Evolutionary conservation across 169 alveolate species (phyloP), one percentile per base, ranked within the genome.

Genomic region (Cryptosporidium parvum): DNA sequence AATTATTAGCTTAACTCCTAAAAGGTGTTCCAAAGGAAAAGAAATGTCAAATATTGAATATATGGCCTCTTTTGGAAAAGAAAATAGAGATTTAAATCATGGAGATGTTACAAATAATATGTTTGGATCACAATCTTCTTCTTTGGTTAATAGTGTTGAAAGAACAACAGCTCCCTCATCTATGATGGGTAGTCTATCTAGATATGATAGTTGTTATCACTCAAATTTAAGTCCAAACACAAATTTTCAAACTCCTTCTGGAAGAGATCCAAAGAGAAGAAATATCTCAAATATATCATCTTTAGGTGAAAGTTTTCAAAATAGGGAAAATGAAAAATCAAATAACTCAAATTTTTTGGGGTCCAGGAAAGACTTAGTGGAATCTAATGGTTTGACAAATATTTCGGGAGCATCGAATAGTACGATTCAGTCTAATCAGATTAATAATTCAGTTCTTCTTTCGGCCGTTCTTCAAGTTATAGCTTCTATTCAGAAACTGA

Each of bases 141-240:
- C 53, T 33, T 29, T 48, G 65, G 59, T 29, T 7, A 80, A 80
- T 48, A 80, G 89, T n/a, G 26, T 62, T n/a, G 75, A 80, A 16
- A 80, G 89, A 65, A 80, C 80, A 1, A 80, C 89, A 35, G 89
- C 89, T 18, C 89, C 89, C 12, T 62, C 89, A 2, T 80, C 89
- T 1, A 37, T 48, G 44, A 18, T 80, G 45, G 52, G 67, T 10
- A 80, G 80, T 65, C 18, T 44, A 3, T 80, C 65, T 9, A 80
- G 89, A 45, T 42, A 42, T 21, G 69, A 48, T 10, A 23, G 35
- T 23, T 80, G 52, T 45, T 3, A 44, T 44, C 6, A 29, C 7
- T 80, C 89, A 9, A 65, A 65, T 18, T 35, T 80, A 58, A 73
- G 86, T 44, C 86, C 86, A 53, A 58, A 35, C 7, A 29, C 39